These are phyloP conservation scores for Eucalyptus dawsonii DNA, from an alignment of 345 rosid species.

Conservation along the genomic window DNA sequence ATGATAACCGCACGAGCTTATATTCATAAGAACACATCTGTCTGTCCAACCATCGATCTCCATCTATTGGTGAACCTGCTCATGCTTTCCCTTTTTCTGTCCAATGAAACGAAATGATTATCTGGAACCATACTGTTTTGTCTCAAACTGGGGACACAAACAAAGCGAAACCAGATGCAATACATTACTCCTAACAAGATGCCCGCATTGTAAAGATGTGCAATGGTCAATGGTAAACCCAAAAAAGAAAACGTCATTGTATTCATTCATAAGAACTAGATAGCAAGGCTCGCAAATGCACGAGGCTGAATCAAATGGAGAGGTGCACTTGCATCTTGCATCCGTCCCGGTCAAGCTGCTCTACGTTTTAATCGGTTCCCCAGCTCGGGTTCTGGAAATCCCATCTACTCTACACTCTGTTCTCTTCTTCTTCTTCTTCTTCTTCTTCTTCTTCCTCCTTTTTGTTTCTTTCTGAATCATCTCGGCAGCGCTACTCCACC, in stretches of 20 bases:
- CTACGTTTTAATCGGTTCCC: background rate
- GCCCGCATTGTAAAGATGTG: background rate
- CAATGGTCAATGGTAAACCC: background rate
- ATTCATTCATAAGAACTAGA: background rate
- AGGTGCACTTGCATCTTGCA: background rate
- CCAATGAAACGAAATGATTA: background rate
- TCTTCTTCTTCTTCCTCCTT: background rate
- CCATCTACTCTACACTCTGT: background rate
- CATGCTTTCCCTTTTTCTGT: background rate
- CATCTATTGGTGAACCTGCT: background rate
- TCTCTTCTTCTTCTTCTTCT: background rate
- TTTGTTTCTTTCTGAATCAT: background rate
- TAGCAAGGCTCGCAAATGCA: background rate
- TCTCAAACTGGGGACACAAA: background rate
- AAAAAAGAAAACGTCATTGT: background rate
- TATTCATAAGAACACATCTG: background rate
- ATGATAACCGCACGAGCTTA: background rate
- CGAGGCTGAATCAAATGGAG: background rate
- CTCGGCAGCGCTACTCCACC: slow-evolving; percentile 13
- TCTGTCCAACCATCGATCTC: background rate
- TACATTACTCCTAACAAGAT: background rate
- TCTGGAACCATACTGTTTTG: background rate
- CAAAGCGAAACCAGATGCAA: background rate
- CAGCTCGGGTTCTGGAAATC: background rate
- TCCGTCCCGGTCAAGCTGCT: background rate